Evolutionary conservation across 192 early-diverging fungal species (phyloP), one percentile per base, ranked within the genome.

Genomic region (Coemansia sp.): DNA sequence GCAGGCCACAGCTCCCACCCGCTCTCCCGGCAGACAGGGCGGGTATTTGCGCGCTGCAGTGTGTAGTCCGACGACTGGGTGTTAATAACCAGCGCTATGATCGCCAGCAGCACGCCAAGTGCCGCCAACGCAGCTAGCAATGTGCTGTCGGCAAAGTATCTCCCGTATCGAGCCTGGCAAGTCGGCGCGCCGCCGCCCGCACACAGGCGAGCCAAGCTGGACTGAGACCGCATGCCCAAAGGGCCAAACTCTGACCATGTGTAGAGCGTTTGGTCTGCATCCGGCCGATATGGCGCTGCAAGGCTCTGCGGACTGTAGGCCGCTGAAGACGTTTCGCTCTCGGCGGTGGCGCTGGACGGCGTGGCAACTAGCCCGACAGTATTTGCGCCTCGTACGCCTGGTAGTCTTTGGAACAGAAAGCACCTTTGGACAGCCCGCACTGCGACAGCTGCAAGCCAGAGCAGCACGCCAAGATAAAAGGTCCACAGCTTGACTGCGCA

Each of bases 1-100:
- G 65, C 68, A 6, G 65, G 65, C 77, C 77, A 80, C 60, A 67
- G 27, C 17, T 53, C 68, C 77, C 77, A 80, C 12, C 72, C 67
- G 25, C 42, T 56, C 12, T 51, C 61, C 10, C 42, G n/a, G 31
- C 77, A 79, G 0, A 68, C 64, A 43, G 46, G 19, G n/a, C 35
- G 65, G 7, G 36, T 31, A 37, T 27, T 42, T 8, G 24, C 15
- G 17, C 22, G 12, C n/a, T 24, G 25, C 12, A 53, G 10, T 8
- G 17, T 57, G 32, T 60, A 64, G 12, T 9, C 6, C 8, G 39
- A 41, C 43, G 64, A 64, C 11, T n/a, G 42, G 11, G 56, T 19
- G 40, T 54, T 70, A 35, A 67, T 45, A 31, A 60, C 41, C 14
- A 60, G 20, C n/a, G 72, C 61, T 17, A 68, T 32, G 35, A 65